These are phyloP conservation scores for Heteromeles arbutifolia DNA, from an alignment of 306 rosid genomes.

Conservation along the genomic window DNA sequence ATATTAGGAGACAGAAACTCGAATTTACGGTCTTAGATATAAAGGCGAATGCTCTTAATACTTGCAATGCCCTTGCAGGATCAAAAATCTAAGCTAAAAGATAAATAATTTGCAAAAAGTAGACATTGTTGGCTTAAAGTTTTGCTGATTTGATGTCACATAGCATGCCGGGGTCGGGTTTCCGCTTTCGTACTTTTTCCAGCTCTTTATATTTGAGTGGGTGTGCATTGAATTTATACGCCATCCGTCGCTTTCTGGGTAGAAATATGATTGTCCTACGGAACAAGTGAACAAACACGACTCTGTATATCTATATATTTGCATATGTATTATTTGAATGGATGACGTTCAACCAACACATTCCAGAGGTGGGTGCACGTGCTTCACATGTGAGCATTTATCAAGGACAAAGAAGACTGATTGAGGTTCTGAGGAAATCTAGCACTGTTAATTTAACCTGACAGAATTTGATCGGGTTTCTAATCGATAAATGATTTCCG, in stretches of 20 bases:
- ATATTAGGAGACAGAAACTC: too few relatives aligned
- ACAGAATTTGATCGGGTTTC: too few relatives aligned
- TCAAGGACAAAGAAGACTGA: not conserved
- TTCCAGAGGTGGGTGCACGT: not conserved
- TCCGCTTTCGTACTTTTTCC: constrained; percentile 1
- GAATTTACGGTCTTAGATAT: too few relatives aligned
- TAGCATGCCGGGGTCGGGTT: not conserved
- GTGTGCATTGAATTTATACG: not conserved
- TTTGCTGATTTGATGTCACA: not conserved
- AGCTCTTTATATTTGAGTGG: not conserved
- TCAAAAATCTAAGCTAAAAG: not conserved
- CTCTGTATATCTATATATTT: too few relatives aligned
- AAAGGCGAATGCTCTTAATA: too few relatives aligned
- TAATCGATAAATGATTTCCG: too few relatives aligned
- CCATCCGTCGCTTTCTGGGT: not conserved
- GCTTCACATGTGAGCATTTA: constrained; percentile 1
- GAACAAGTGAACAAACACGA: not conserved
- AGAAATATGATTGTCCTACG: not conserved
- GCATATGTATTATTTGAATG: not conserved
- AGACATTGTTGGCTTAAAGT: not conserved
- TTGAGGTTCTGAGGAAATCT: not conserved
- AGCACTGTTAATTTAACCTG: not conserved
- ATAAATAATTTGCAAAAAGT: not conserved
- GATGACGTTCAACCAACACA: not conserved
- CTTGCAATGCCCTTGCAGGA: not conserved